Evolutionary conservation across 441 rosid genomes (phyloP).

Genomic region (Erysimum pusillum): DNA sequence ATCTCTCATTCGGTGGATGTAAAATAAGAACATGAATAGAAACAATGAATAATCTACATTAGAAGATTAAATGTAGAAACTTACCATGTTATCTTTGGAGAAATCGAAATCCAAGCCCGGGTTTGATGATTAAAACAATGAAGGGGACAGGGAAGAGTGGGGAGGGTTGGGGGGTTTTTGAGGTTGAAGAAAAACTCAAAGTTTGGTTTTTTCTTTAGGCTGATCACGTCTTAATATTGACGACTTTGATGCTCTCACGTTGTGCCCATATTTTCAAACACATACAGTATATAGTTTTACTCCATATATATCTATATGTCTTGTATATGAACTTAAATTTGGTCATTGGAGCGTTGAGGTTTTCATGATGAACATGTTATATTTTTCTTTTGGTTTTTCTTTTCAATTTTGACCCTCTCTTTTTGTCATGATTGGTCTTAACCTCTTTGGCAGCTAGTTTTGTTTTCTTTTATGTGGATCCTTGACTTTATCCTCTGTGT

Average conservation of each 20-base stretch:
- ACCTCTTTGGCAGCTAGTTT: background rate
- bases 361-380: constrained; percentile 42
- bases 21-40: constrained; percentile 1
- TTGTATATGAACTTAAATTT: constrained; percentile 33
- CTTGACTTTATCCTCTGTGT: constrained; percentile 19
- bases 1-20: background rate
- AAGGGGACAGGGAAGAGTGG: constrained; percentile 17
- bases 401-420: background rate
- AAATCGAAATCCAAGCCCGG: constrained; percentile 17
- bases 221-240: constrained; percentile 44
- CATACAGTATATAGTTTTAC: constrained; percentile 19
- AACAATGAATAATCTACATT: constrained; percentile 9
- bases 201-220: constrained; percentile 39
- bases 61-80: background rate
- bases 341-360: constrained; percentile 34
- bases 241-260: constrained; percentile 48
- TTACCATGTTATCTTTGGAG: constrained; percentile 38
- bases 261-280: constrained; percentile 31
- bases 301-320: constrained; percentile 13
- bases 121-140: constrained; percentile 18
- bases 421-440: background rate
- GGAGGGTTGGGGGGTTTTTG: constrained; percentile 1
- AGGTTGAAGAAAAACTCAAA: constrained; percentile 17
- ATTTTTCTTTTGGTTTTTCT: background rate
- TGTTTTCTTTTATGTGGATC: background rate